Percentiles rank a stretch among this genome's conserved stretches.
Conservation (phyloP, 2,329 filamentous ascomycete genomes). For the Zarea fungicola region DNA sequence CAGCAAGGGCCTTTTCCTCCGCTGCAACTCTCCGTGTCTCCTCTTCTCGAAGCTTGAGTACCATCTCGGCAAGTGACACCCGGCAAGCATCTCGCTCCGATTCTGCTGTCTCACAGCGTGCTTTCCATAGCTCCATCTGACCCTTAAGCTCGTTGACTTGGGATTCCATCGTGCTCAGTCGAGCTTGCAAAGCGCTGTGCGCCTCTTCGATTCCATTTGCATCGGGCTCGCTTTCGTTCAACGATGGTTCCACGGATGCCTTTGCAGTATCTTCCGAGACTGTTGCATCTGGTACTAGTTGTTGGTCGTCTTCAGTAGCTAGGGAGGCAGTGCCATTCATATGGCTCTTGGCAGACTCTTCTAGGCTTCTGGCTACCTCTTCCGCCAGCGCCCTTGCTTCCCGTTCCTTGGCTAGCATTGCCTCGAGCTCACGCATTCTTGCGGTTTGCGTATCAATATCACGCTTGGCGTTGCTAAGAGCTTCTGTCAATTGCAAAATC, state of each 20-base stretch:
- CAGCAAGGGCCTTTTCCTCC: slow-evolving; percentile 35
- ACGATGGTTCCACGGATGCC: slow-evolving; percentile 20
- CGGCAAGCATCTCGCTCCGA: slow-evolving; percentile 66
- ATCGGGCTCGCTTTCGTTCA: slow-evolving; percentile 34
- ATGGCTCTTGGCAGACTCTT: slow-evolving; percentile 43
- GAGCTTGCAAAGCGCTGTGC: slow-evolving; percentile 47
- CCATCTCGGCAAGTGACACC: slow-evolving; percentile 80
- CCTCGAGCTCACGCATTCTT: slow-evolving; percentile 74
- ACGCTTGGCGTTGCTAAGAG: slow-evolving; percentile 74
- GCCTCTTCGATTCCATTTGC: slow-evolving; percentile 36
- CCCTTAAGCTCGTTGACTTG: slow-evolving; percentile 79
- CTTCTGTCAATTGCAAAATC: slow-evolving; percentile 78
- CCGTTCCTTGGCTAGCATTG: slow-evolving; percentile 68
- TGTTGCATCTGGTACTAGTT: slow-evolving; percentile 16
- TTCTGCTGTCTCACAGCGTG: slow-evolving; percentile 76
- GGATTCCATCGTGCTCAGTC: slow-evolving; percentile 68
- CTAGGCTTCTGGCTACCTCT: slow-evolving; percentile 67
- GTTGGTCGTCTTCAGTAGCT: slow-evolving; percentile 16
- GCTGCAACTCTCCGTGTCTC: slow-evolving; percentile 44
- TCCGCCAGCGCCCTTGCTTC: slow-evolving; percentile 80
- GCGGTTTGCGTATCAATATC: slow-evolving; percentile 80
- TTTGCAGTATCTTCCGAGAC: neutral
- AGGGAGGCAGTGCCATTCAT: slow-evolving; percentile 23
- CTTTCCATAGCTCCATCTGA: slow-evolving; percentile 72
- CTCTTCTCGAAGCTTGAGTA: slow-evolving; percentile 71